A percentile compares a stretch with the other conserved stretches of the same genome.
These are phyloP conservation scores for Mimosa pudica DNA, from an alignment of 306 rosid genomes.

Conservation along the genomic window DNA sequence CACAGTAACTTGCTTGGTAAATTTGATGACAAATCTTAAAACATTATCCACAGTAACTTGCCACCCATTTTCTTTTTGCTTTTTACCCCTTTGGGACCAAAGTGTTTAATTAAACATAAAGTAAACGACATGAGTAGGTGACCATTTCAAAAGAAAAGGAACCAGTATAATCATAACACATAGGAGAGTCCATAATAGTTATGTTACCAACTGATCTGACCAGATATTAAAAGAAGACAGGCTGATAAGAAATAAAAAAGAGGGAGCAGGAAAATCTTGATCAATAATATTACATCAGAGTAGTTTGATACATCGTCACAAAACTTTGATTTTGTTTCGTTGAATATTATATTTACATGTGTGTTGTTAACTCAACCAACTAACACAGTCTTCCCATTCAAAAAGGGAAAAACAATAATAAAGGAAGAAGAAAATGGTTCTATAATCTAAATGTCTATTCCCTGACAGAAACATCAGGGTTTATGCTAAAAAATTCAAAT, in stretches of 20 bases:
- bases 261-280: conserved; percentile 17
- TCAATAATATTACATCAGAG: conserved; percentile 25
- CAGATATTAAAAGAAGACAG: conserved; percentile 7
- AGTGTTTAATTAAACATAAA: neutral
- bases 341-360: conserved; percentile 55
- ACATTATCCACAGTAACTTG: neutral
- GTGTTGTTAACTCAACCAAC: conserved; percentile 37
- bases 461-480: neutral
- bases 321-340: conserved; percentile 47
- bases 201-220: conserved; percentile 40
- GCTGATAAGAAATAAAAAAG: neutral
- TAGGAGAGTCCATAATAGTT: neutral
- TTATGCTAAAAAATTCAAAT: neutral
- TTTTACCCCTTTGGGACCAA: neutral
- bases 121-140: neutral
- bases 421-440: conserved; percentile 12
- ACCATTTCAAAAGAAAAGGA: conserved; percentile 10
- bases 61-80: neutral
- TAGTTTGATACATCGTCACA: conserved; percentile 37
- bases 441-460: conserved; percentile 18
- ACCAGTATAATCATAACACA: neutral
- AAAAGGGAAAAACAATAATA: conserved; percentile 17
- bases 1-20: neutral
- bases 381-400: conserved; percentile 42
- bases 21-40: neutral